Conservation (phyloP, 495 filamentous ascomycete species). For the Penicillium crystallinum region DNA sequence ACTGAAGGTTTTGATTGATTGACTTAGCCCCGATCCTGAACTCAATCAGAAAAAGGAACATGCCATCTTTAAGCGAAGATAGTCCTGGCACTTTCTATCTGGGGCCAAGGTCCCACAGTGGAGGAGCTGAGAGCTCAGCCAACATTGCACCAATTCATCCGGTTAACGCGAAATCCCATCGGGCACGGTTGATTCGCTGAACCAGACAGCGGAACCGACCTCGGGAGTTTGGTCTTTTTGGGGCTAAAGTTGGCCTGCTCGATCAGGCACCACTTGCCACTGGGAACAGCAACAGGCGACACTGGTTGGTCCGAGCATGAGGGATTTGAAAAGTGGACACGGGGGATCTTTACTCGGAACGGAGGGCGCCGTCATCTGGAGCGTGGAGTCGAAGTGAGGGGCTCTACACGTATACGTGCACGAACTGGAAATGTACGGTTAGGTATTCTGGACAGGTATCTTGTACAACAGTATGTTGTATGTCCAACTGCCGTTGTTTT, state of each 20-base stretch:
- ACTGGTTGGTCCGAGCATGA: constrained; percentile 7
- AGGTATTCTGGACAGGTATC: too few species aligned
- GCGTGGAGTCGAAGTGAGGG: background rate
- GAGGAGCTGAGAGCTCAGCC: background rate
- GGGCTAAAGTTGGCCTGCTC: too few species aligned
- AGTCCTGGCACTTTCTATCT: background rate
- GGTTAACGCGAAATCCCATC: too few species aligned
- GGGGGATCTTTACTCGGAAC: constrained; percentile 19
- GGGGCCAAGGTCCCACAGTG: constrained; percentile 1
- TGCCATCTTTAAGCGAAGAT: background rate
- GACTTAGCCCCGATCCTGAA: background rate
- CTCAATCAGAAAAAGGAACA: too few species aligned
- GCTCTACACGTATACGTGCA: background rate
- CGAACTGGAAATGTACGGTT: background rate
- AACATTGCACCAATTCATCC: background rate
- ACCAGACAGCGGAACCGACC: background rate
- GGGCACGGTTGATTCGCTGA: background rate
- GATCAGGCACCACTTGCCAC: constrained; percentile 4
- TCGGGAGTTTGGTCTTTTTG: background rate
- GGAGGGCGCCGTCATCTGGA: constrained; percentile 1
- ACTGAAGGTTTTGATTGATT: background rate
- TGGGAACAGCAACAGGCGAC: background rate
- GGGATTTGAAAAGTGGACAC: constrained; percentile 16
- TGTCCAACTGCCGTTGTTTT: too few species aligned
- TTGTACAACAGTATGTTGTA: too few species aligned